These are phyloP conservation scores for Mycena olivaceomarginata DNA, from an alignment of 768 basidiomycete species.

Conservation along the genomic window DNA sequence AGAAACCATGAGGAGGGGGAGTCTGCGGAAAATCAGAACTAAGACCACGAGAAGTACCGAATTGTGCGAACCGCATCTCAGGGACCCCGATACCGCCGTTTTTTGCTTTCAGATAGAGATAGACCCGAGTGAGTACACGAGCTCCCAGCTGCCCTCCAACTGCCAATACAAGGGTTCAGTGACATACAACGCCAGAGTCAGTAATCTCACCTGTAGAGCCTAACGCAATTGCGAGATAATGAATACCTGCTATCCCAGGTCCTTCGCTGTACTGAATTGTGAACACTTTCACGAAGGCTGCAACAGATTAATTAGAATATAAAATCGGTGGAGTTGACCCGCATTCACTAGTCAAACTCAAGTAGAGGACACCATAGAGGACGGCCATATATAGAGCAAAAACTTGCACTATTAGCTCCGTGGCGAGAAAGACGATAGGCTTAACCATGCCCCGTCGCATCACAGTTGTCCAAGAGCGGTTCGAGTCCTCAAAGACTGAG, in stretches of 20 bases:
- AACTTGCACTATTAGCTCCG: slow-evolving; percentile 79
- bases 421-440: slow-evolving; percentile 72
- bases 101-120: slow-evolving; percentile 63
- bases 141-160: slow-evolving; percentile 65
- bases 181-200: slow-evolving; percentile 39
- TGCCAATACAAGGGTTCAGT: slow-evolving; percentile 31
- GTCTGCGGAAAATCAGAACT: slow-evolving; percentile 42
- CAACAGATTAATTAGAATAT: slow-evolving; percentile 15
- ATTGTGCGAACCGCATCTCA: slow-evolving; percentile 64
- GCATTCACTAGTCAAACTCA: slow-evolving; percentile 60
- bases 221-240: slow-evolving; percentile 78
- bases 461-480: slow-evolving; percentile 64
- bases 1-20: slow-evolving; percentile 37
- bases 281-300: slow-evolving; percentile 75
- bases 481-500: slow-evolving; percentile 63
- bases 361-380: no score
- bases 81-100: slow-evolving; percentile 74
- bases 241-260: slow-evolving; percentile 73
- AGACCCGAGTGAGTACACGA: slow-evolving; percentile 67
- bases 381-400: slow-evolving; percentile 55
- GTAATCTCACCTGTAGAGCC: slow-evolving; percentile 67
- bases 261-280: slow-evolving; percentile 67
- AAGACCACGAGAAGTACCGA: slow-evolving; percentile 9
- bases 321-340: slow-evolving; percentile 12
- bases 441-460: slow-evolving; percentile 47